Base-by-base conservation (phyloP, 352 stramenopile species). In the Pythium graminicola region DNA sequence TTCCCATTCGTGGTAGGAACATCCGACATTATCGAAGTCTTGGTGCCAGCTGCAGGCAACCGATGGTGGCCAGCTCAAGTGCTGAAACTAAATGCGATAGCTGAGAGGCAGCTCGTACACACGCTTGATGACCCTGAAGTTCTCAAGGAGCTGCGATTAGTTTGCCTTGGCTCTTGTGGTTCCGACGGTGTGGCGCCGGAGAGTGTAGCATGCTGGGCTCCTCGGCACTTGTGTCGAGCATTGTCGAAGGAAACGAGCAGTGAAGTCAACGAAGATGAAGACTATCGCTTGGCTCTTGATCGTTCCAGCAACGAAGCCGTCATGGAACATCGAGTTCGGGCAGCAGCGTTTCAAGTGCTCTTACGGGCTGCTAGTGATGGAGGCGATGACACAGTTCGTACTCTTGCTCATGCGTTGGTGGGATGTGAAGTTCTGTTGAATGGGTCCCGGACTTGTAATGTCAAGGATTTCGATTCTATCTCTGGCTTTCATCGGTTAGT, bases 11-110 rank as follows among this genome's bases (percentile, higher is more conserved):
- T 87, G 3, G 70, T 91, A 29, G 78, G 79, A 8, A 89, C 82
- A 2, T 60, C 62, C 6, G 72, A 63, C 4, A 76, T 91, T 50
- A 45, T 92, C 19, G 82, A 86, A 40, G 77, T 92, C 3, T 82
- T 88, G 44, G 65, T 84, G 0, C 78, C 75, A 32, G 67, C 63
- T 9, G 36, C 79, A 14, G 60, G 77, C 22, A 86, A 88, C 29
- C 59, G 54, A 28, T 94, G 83, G 83, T 87, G 78, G 74, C 84
- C 84, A 10, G 76, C 69, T 0, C 77, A 93, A 60, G 62, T 90
- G 9, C 57, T 94, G 29, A 67, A 65, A 31, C 56, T 85, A 19
- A 93, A 91, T 54, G 45, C 67, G 0, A 64, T 90, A 29, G 81
- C 79, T 0, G 69, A 71, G 48, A 68, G 72, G 0, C 45, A 85